phyloP scores from a whole-genome alignment of 805 yeast species.

The Yarrowia bubula region DNA sequence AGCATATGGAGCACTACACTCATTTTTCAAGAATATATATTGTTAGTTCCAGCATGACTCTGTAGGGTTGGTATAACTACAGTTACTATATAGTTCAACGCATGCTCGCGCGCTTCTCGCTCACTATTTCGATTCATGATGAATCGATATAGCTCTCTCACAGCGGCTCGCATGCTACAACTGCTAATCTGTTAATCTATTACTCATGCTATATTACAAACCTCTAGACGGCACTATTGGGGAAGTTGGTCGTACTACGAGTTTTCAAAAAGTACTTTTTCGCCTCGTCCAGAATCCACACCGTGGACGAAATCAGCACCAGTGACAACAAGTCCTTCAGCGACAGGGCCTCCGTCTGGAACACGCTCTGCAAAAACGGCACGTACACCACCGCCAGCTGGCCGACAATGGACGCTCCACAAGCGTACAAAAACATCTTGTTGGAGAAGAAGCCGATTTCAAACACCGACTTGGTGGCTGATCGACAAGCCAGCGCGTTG shows the following conservation, averaged over 20 bases:
- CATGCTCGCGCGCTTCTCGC: too few relatives aligned
- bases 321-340: constrained; percentile 68
- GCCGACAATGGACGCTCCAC: constrained; percentile 80
- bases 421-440: constrained; percentile 91
- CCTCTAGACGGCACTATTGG: constrained; percentile 17
- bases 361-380: constrained; percentile 86
- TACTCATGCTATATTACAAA: constrained; percentile 13
- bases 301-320: constrained; percentile 66
- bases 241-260: constrained; percentile 10
- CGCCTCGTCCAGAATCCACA: constrained; percentile 79
- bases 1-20: too few relatives aligned
- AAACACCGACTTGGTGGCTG: constrained; percentile 76
- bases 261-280: constrained; percentile 50
- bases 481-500: constrained; percentile 92
- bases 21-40: too few relatives aligned
- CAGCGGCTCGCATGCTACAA: too few relatives aligned
- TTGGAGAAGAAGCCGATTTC: constrained; percentile 75
- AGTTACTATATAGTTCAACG: too few relatives aligned
- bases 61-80: too few relatives aligned
- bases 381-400: constrained; percentile 91
- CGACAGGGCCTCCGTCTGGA: constrained; percentile 89
- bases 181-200: too few relatives aligned
- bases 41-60: too few relatives aligned
- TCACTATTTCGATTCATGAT: too few relatives aligned
- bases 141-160: too few relatives aligned